Conservation (phyloP, 257 asterid species). For the Solanum bulbocastanum region DNA sequence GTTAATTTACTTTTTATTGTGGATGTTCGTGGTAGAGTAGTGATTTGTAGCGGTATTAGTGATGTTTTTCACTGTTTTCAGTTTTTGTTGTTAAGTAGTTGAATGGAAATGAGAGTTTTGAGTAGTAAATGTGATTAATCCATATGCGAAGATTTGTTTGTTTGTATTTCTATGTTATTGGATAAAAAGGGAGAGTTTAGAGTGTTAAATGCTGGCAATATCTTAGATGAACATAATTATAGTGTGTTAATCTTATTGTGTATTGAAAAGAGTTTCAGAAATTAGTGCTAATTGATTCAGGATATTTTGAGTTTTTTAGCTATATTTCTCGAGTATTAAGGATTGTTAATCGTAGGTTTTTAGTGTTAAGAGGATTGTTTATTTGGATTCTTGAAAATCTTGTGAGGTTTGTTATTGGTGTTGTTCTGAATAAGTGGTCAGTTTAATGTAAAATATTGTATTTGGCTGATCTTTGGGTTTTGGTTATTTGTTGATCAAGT, state of each 20-base stretch:
- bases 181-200: constrained; percentile 18
- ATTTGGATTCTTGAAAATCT: not conserved
- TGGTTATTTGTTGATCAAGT: not conserved
- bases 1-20: not conserved
- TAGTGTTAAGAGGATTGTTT: not conserved
- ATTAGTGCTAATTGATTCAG: not conserved
- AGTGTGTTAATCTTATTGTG: not conserved
- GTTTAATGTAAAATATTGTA: not conserved
- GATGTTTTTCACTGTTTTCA: not conserved
- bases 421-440: not conserved
- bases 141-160: not conserved
- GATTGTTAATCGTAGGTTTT: not conserved
- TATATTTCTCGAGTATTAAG: not conserved
- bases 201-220: not conserved
- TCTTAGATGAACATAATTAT: not conserved
- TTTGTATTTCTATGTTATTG: not conserved
- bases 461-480: not conserved
- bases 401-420: not conserved
- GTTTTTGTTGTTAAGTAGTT: not conserved
- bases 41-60: not conserved
- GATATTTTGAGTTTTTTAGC: not conserved
- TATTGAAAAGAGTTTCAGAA: not conserved
- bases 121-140: not conserved
- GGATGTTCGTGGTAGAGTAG: not conserved
- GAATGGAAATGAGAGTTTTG: constrained; percentile 2